phyloP scores from a whole-genome alignment of 805 yeast species.

The Cyberlindnera maclurae region DNA sequence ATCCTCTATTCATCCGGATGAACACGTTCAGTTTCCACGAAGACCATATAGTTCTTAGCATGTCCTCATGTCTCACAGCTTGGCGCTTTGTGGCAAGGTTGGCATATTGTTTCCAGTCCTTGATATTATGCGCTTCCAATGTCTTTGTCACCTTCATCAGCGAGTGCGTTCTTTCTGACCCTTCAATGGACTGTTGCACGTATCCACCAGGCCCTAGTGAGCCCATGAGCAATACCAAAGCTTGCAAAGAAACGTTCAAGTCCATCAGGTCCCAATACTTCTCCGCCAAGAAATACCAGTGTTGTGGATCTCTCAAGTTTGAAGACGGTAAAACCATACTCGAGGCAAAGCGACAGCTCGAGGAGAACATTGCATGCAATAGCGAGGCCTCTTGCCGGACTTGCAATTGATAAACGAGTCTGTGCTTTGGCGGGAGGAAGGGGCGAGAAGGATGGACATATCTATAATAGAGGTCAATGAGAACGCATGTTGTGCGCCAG shows the following conservation, averaged over 20 bases:
- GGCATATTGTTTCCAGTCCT: constrained; percentile 23
- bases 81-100: constrained; percentile 27
- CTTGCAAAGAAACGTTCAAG: constrained; percentile 22
- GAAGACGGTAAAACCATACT: constrained; percentile 21
- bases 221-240: constrained; percentile 25
- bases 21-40: constrained; percentile 30
- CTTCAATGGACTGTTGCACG: constrained; percentile 23
- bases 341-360: constrained; percentile 27
- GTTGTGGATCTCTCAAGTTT: constrained; percentile 25
- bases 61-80: constrained; percentile 27
- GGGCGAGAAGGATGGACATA: constrained; percentile 34
- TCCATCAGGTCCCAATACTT: constrained; percentile 27
- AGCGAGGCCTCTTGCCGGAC: constrained; percentile 26
- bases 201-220: constrained; percentile 25
- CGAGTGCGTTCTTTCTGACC: constrained; percentile 19
- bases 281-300: constrained; percentile 32
- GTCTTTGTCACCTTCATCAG: constrained; percentile 15
- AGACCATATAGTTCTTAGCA: constrained; percentile 31
- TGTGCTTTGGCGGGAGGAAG: constrained; percentile 29
- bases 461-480: constrained; percentile 34
- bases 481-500: constrained; percentile 25
- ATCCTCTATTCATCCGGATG: constrained; percentile 29
- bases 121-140: constrained; percentile 9
- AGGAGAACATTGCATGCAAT: constrained; percentile 30
- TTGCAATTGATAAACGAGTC: constrained; percentile 25